Base-by-base conservation (phyloP, 352 stramenopile species). In the Globisporangium okanoganense region DNA sequence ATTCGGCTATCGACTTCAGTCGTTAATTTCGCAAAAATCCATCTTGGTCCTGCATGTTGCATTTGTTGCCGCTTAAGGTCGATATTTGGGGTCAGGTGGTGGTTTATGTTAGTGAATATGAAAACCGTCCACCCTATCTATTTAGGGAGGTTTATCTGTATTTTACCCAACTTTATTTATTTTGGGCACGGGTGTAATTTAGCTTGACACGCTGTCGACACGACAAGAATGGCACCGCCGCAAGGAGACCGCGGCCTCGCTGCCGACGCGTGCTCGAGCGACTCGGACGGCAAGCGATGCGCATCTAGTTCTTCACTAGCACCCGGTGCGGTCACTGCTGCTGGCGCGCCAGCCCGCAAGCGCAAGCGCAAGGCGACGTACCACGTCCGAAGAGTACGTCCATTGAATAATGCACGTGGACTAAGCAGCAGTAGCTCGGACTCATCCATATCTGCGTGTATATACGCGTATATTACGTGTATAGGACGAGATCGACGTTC, bases 401-500 rank as follows among this genome's bases (percentile, higher is more conserved):
- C 7, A n/a, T 49, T 33, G 13, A 4, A 18, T 24, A 13, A 25
- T 49, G n/a, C n/a, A n/a, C n/a, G n/a, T n/a, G n/a, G n/a, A n/a
- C n/a, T n/a, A n/a, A n/a, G n/a, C 16, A 45, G 16, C 5, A 24
- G 40, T 24, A 24, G 40, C 0, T 12, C 31, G 7, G 31, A 36
- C 31, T 6, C 31, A n/a, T n/a, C n/a, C n/a, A n/a, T 36, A 36
- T 36, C 6, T 36, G 31, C 25, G 50, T 41, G 10, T 29, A 16
- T 56, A n/a, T 36, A n/a, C n/a, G n/a, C n/a, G 7, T 24, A 14
- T 6, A 7, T 5, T 6, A 31, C 48, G 22, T 36, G 29, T 18
- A 31, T 38, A 62, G 41, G 58, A 64, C 36, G 58, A 57, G 51
- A 64, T 64, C 27, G 38, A 51, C 24, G n/a, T 27, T 6, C 40